Evolutionary conservation across 805 yeast genomes (phyloP), one percentile per base, ranked within the genome.

Genomic region (Suhomyces sp.): DNA sequence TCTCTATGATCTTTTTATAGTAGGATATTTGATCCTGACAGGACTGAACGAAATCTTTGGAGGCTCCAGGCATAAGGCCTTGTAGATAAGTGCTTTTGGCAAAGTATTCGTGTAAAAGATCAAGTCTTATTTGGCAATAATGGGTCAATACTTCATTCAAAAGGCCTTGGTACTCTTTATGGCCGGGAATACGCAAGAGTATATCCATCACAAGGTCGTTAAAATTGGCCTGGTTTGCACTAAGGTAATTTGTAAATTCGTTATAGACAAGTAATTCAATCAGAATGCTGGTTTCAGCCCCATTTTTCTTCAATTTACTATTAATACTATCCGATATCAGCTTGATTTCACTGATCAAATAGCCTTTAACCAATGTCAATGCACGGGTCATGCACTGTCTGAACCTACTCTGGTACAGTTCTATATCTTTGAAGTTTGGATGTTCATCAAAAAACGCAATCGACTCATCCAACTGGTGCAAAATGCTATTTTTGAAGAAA

Each of bases 361-460:
- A 90, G 61, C 86, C 88, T 57, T 86, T 80, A 13, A 90, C 81
- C 54, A 93, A 73, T 0, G 94, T 84, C 46, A 90, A 76, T 1
- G 96, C 86, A 54, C 97, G 79, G 1, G 92, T 84, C 79, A 90
- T 77, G 62, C 97, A 89, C 60, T 89, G 96, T 56, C 88, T 82
- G 70, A 89, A 90, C 54, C 92, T 80, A 57, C 84, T 82, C 47
- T 78, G 79, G 65, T 88, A 90, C 1, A 82, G 63, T 26, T 85
- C 93, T 9, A 82, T 73, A 50, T 91, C 96, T 62, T 82, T 84
- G 62, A 87, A 87, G 8, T 64, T 55, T 4, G 63, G 55, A 53
- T 84, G 84, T 2, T 71, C 69, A 7, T 77, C 73, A 5, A 85
- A 76, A 64, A 89, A 92, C 2, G 62, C 69, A 38, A 92, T 68